Percentiles rank a stretch among this genome's conserved stretches.
Conservation (phyloP, 106 monocot species). For the Dioscorea zingiberensis region DNA sequence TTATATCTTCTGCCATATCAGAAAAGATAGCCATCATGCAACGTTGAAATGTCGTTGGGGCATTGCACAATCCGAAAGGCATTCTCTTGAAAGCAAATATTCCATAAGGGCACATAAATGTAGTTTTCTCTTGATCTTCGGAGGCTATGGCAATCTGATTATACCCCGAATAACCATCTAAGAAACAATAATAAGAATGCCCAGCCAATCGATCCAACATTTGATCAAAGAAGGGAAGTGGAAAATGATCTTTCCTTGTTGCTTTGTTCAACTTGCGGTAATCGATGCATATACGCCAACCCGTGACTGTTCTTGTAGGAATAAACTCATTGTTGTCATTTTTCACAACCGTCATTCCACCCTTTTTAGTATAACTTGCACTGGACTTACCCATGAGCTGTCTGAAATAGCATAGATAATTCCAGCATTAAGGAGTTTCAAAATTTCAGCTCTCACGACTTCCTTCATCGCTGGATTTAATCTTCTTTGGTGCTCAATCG, state of each 20-base stretch:
- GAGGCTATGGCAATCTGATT: conserved; percentile 4
- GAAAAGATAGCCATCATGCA: too few species aligned
- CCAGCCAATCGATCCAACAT: background rate
- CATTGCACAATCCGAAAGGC: conserved; percentile 3
- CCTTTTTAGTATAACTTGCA: conserved; percentile 1
- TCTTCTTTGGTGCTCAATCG: background rate
- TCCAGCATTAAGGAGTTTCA: too few species aligned
- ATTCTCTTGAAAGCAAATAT: background rate
- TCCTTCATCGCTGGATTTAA: conserved; percentile 1
- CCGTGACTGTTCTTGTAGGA: conserved; percentile 2
- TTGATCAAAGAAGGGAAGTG: conserved; percentile 5
- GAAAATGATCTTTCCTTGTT: conserved; percentile 3
- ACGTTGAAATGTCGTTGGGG: too few species aligned
- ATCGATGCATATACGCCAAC: conserved; percentile 1
- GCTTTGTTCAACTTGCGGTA: background rate
- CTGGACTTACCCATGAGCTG: background rate
- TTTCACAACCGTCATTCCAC: background rate
- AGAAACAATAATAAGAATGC: background rate
- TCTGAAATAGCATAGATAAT: too few species aligned
- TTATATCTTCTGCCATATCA: too few species aligned
- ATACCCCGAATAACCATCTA: background rate
- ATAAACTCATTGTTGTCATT: conserved; percentile 5
- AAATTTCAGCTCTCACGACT: too few species aligned
- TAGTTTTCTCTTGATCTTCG: too few species aligned
- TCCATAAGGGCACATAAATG: too few species aligned